Evolutionary conservation across 345 rosid genomes (phyloP).

Genomic region (Corchorus olitorius): DNA sequence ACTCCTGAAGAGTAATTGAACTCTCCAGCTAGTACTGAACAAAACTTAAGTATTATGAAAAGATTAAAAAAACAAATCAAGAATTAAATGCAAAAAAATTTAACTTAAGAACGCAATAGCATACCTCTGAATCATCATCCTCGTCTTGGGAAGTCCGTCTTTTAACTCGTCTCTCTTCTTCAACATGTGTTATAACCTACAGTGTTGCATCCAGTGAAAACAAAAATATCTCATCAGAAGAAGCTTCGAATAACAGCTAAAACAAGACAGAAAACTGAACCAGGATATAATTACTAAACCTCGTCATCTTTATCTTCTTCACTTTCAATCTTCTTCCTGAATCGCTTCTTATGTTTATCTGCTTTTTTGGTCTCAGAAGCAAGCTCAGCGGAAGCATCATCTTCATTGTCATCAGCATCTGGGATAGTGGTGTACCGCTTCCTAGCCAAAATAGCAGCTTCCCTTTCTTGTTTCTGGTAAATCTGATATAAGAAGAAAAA

Average conservation of each 20-base stretch:
- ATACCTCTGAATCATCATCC: conserved; percentile 86
- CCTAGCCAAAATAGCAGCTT: conserved; percentile 76
- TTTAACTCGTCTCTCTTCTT: conserved; percentile 56
- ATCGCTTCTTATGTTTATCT: conserved; percentile 61
- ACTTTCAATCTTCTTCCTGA: conserved; percentile 74
- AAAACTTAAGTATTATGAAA: neutral
- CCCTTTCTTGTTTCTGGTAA: conserved; percentile 83
- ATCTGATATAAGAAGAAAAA: conserved; percentile 36
- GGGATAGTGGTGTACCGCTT: conserved; percentile 65
- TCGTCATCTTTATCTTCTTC: conserved; percentile 76
- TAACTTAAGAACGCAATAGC: neutral
- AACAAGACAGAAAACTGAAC: conserved; percentile 21
- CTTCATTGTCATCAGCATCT: conserved; percentile 74
- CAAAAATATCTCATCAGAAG: conserved; percentile 20
- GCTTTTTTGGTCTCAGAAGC: conserved; percentile 47
- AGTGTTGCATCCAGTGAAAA: conserved; percentile 30
- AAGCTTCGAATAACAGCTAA: conserved; percentile 26
- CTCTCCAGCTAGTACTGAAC: neutral
- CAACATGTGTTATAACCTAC: conserved; percentile 50
- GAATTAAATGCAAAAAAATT: neutral
- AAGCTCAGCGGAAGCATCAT: conserved; percentile 31
- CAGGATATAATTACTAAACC: conserved; percentile 44
- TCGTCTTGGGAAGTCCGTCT: conserved; percentile 55
- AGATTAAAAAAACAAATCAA: neutral
- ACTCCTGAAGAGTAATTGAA: no score